Evolutionary conservation across 1,284 basidiomycete species (phyloP), one percentile per base, ranked within the genome.

Genomic region (Schizopora paradoxa): DNA sequence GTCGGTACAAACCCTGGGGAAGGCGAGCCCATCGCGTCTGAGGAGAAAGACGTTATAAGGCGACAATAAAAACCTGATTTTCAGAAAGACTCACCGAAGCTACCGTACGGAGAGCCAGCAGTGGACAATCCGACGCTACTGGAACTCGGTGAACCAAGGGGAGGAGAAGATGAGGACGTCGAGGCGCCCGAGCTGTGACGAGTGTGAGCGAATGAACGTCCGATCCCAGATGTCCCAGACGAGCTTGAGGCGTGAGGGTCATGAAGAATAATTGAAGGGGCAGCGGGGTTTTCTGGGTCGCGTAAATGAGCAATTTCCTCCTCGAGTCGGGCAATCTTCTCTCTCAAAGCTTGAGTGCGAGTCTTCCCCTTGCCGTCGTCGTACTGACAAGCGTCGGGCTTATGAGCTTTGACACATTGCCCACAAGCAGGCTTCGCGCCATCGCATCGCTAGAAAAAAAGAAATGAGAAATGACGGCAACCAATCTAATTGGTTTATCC

Each of bases 391-490:
- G 56, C 63, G 43, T 66, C 66, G 2, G 57, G 51, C 51, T 69
- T 68, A 57, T 69, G 68, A 21, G 68, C 68, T 41, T 64, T 61
- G 16, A 62, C 55, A 50, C 68, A 72, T 48, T 69, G 68, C 37
- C 62, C 62, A 52, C 69, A 72, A 5, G 66, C 66, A 14, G 69
- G 69, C 57, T 67, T 69, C 1, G 56, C 49, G 42, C 68, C 69
- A 51, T 71, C 69, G 54, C 69, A 70, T 53, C 68, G 63, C 69
- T 71, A 54, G 31, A 44, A 42, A 43, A 49, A 28, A n/a, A 26
- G 32, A 41, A 54, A 63, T 51, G 54, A 85, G 84, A 82, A 88
- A 86, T 65, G 87, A 87, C 52, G 85, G 75, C 65, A 86, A 84
- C 63, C 84, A 83, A 56, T 46, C 49, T 28, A 47, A 23, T 42